Evolutionary conservation across 495 filamentous ascomycete genomes (phyloP).

Genomic region (Aspergillus baeticus): DNA sequence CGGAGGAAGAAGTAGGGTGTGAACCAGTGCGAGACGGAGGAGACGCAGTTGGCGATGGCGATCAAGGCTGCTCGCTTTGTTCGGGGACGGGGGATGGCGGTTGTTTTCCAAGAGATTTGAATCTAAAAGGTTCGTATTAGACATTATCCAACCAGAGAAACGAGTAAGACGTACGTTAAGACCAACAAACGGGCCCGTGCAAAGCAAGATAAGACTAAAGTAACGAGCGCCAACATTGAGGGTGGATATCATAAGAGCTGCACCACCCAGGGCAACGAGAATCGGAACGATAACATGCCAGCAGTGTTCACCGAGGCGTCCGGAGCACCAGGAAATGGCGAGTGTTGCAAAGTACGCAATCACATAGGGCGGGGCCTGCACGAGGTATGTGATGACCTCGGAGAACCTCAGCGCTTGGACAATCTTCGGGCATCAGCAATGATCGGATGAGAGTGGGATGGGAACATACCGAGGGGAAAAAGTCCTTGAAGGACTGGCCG

Average conservation of each 20-base stretch:
- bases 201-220: slow-evolving; percentile 12
- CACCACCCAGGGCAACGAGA: slow-evolving; percentile 7
- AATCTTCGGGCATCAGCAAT: slow-evolving; percentile 2
- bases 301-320: slow-evolving; percentile 4
- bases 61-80: slow-evolving; percentile 15
- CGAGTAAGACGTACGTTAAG: slow-evolving; percentile 8
- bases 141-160: background rate
- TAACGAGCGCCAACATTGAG: slow-evolving; percentile 11
- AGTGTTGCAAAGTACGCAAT: slow-evolving; percentile 13
- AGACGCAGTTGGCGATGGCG: slow-evolving; percentile 15
- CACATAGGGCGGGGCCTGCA: slow-evolving; percentile 13
- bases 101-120: slow-evolving; percentile 16
- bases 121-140: slow-evolving; percentile 5
- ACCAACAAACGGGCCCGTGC: slow-evolving; percentile 13
- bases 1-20: slow-evolving; percentile 14
- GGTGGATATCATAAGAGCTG: slow-evolving; percentile 11
- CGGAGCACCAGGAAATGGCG: slow-evolving; percentile 12
- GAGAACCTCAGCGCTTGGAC: slow-evolving; percentile 9
- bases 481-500: slow-evolving; percentile 16
- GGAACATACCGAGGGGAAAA: slow-evolving; percentile 12
- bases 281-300: slow-evolving; percentile 14
- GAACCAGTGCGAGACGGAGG: slow-evolving; percentile 16
- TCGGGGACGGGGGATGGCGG: slow-evolving; percentile 10
- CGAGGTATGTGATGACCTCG: slow-evolving; percentile 11
- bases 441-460: background rate